Evolutionary conservation across 140 eudicot species (phyloP).

Genomic region (Anethum foeniculum): DNA sequence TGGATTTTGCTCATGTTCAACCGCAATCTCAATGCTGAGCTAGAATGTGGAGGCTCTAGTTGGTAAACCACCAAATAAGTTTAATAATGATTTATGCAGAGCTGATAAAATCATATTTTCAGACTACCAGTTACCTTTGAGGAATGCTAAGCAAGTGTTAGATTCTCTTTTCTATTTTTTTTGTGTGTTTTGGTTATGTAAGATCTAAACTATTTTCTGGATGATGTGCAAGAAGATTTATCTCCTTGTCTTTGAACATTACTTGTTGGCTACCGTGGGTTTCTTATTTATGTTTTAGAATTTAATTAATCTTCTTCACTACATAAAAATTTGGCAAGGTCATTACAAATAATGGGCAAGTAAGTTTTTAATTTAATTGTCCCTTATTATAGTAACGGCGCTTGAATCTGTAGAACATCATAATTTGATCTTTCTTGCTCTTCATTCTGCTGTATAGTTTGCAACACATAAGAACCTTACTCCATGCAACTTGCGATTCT

Average conservation of each 20-base stretch:
- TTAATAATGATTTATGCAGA: conserved; percentile 2
- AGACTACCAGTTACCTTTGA: neutral
- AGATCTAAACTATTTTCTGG: neutral
- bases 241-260: neutral
- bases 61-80: neutral
- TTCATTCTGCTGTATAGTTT: too few relatives aligned
- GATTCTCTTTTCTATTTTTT: neutral
- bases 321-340: neutral
- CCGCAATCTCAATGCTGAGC: conserved; percentile 2
- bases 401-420: too few relatives aligned
- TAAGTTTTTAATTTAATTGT: too few relatives aligned
- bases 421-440: too few relatives aligned
- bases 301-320: neutral
- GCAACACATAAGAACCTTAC: too few relatives aligned
- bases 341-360: neutral
- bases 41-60: neutral
- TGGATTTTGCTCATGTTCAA: conserved; percentile 19
- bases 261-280: neutral
- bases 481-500: too few relatives aligned
- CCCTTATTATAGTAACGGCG: too few relatives aligned
- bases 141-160: neutral
- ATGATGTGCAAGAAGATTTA: neutral
- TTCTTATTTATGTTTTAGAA: neutral
- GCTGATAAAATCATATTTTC: neutral
- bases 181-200: neutral